Conservation (phyloP, 768 basidiomycete species). For the Suillus placidus region DNA sequence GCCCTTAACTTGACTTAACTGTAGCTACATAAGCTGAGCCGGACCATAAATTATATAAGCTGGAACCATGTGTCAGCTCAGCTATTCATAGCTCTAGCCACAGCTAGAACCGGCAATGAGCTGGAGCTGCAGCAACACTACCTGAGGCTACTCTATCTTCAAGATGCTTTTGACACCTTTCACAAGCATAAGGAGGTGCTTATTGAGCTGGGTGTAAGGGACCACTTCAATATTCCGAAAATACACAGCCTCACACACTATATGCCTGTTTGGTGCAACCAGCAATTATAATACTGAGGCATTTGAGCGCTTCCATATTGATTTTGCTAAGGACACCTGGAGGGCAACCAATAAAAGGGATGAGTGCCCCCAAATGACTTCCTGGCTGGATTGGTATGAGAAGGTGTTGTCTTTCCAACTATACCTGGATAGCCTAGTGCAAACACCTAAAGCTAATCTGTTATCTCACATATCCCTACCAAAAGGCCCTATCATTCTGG, state of each 20-base stretch:
- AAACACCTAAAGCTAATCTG: too few relatives aligned
- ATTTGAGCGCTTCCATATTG: constrained; percentile 37
- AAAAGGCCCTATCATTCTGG: too few relatives aligned
- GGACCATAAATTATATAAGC: too few relatives aligned
- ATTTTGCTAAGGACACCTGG: constrained; percentile 43
- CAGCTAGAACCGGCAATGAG: too few relatives aligned
- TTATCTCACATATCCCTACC: too few relatives aligned
- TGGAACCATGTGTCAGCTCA: too few relatives aligned
- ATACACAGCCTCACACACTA: constrained; percentile 16
- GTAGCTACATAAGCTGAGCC: too few relatives aligned
- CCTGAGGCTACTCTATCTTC: too few relatives aligned
- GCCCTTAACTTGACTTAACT: too few relatives aligned
- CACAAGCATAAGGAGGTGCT: background rate
- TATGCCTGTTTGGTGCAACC: constrained; percentile 32
- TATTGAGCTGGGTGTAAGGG: background rate
- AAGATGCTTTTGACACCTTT: constrained; percentile 15
- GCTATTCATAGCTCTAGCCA: too few relatives aligned
- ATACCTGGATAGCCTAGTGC: background rate
- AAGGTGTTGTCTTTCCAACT: background rate
- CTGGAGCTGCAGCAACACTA: too few relatives aligned
- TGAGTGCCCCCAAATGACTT: constrained; percentile 39
- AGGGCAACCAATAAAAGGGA: constrained; percentile 37
- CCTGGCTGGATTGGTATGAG: background rate
- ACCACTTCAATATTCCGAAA: constrained; percentile 18
- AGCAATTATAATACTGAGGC: constrained; percentile 43